phyloP scores from a whole-genome alignment of 495 filamentous ascomycete genomes.

The Bacidia gigantensis region DNA sequence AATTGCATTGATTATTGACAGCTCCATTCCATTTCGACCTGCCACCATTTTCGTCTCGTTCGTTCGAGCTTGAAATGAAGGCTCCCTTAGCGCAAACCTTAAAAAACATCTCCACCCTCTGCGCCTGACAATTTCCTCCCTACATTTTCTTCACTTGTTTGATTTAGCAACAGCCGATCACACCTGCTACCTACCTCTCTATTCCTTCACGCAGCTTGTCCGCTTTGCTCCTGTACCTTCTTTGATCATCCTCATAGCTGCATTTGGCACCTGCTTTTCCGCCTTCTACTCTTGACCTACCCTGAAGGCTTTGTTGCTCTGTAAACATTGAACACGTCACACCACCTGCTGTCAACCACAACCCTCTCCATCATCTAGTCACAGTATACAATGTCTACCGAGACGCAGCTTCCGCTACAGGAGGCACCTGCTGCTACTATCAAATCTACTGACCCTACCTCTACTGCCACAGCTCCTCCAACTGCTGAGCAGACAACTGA shows the following conservation, averaged over 20 bases:
- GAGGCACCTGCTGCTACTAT: conserved; percentile 36
- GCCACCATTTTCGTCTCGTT: too few species aligned
- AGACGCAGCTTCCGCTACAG: conserved; percentile 36
- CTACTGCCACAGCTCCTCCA: conserved; percentile 25
- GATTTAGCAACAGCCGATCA: too few species aligned
- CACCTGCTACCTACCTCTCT: conserved; percentile 6
- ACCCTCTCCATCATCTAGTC: not conserved
- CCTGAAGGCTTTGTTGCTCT: not conserved
- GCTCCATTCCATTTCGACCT: too few species aligned
- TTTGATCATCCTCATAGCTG: conserved; percentile 20
- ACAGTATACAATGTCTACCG: conserved; percentile 31
- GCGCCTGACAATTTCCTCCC: too few species aligned
- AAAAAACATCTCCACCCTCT: too few species aligned
- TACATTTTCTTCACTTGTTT: not conserved
- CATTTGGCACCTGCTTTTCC: not conserved
- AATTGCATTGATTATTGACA: too few species aligned
- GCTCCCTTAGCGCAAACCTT: too few species aligned
- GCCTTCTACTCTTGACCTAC: not conserved
- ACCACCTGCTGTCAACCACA: not conserved
- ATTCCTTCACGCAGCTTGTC: conserved; percentile 9
- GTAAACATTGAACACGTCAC: conserved; percentile 1
- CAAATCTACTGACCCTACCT: conserved; percentile 28
- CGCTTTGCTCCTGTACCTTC: conserved; percentile 17
- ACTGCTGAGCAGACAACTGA: conserved; percentile 25
- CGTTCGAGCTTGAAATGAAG: too few species aligned